phyloP scores from a whole-genome alignment of 805 yeast species.

The Teunomyces funiuensis region DNA sequence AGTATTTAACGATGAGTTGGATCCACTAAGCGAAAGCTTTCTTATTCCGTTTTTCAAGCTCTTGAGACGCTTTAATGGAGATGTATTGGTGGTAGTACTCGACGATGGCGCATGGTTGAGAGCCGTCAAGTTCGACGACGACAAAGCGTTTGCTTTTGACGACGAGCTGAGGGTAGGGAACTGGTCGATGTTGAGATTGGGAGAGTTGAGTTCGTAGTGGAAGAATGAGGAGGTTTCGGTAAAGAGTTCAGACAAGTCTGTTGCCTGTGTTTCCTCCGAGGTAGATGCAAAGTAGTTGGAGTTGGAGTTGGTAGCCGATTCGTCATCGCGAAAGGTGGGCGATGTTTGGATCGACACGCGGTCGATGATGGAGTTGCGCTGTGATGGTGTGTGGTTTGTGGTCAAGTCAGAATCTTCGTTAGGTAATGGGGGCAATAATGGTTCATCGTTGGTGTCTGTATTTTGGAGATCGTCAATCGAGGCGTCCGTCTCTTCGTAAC shows the following conservation, averaged over 20 bases:
- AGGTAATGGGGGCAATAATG: slow-evolving; percentile 26
- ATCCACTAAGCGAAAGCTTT: slow-evolving; percentile 29
- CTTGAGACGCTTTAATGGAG: slow-evolving; percentile 38
- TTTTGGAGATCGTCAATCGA: slow-evolving; percentile 1
- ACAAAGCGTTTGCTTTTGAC: slow-evolving; percentile 3
- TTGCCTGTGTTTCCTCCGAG: background rate
- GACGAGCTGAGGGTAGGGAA: slow-evolving; percentile 8
- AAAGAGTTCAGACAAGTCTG: slow-evolving; percentile 10
- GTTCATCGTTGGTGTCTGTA: slow-evolving; percentile 9
- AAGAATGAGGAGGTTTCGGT: slow-evolving; percentile 12
- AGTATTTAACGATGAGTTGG: too few relatives aligned
- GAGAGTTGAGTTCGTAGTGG: slow-evolving; percentile 28
- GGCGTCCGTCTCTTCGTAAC: background rate
- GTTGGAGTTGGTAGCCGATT: slow-evolving; percentile 6
- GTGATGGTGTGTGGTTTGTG: slow-evolving; percentile 4
- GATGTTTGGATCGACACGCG: slow-evolving; percentile 4
- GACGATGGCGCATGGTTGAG: slow-evolving; percentile 2
- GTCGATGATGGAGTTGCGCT: slow-evolving; percentile 3
- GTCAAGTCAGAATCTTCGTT: slow-evolving; percentile 10
- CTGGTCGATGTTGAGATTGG: slow-evolving; percentile 19
- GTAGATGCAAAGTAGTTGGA: slow-evolving; percentile 3
- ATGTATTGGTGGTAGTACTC: slow-evolving; percentile 13
- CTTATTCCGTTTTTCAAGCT: slow-evolving; percentile 40
- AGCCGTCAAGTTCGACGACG: background rate
- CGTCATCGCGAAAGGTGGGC: slow-evolving; percentile 3